These are phyloP conservation scores for Fusarium tricinctum DNA, from an alignment of 2,329 filamentous ascomycete species.

Conservation along the genomic window DNA sequence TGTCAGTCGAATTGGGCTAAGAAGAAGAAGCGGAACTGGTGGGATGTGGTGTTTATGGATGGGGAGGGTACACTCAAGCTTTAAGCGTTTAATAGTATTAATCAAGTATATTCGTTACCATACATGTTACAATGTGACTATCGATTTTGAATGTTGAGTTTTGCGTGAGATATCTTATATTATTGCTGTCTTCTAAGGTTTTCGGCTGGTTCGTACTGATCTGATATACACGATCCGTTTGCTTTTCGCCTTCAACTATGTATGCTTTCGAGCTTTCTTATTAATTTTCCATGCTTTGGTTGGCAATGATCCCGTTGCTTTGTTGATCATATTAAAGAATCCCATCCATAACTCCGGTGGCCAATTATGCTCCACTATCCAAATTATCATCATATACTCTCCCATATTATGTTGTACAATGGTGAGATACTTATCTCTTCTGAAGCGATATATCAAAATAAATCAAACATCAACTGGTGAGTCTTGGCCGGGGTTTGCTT, in stretches of 20 bases:
- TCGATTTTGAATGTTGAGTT: neutral
- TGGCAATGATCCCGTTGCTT: too few relatives aligned
- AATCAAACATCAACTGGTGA: constrained; percentile 27
- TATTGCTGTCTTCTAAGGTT: too few relatives aligned
- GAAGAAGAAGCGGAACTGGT: constrained; percentile 32
- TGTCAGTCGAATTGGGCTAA: constrained; percentile 27
- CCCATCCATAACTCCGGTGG: neutral
- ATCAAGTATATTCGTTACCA: neutral
- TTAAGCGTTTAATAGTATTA: constrained; percentile 12
- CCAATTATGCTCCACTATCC: neutral
- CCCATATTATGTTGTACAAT: neutral
- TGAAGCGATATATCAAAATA: neutral
- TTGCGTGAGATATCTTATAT: neutral
- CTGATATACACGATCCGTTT: too few relatives aligned
- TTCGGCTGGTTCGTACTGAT: too few relatives aligned
- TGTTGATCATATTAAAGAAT: neutral
- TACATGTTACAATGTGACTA: neutral
- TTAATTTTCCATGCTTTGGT: neutral
- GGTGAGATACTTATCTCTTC: too few relatives aligned
- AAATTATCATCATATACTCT: neutral
- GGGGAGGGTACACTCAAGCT: constrained; percentile 14
- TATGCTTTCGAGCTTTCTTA: neutral
- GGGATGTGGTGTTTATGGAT: constrained; percentile 29
- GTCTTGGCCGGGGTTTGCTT: constrained; percentile 59
- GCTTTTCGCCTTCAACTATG: neutral